Evolutionary conservation across 106 monocot species (phyloP), one percentile per base, ranked within the genome.

Genomic region (Acorus calamus): DNA sequence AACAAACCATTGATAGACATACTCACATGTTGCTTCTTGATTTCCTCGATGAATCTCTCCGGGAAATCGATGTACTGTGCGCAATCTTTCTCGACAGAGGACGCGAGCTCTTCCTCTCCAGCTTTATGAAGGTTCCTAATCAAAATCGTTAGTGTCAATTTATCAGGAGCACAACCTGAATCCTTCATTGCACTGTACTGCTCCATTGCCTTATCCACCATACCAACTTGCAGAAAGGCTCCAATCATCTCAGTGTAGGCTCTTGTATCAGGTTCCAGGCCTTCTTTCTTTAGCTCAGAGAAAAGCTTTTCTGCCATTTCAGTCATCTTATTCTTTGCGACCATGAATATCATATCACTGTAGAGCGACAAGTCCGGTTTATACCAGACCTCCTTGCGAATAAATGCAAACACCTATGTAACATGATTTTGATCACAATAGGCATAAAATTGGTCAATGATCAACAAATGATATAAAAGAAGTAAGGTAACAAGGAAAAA

Each of bases 171-270:
- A 56, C 73, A 76, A 0, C 81, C 83, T 14, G 73, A 83, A 7
- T 83, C 83, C 61, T 86, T 91, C 86, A 91, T 86, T 8, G 53
- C 53, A 3, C 71, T 72, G 71, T 91, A 91, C 47, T 74, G 48
- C 9, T 79, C 66, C 83, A 91, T 83, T 57, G 86, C 83, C 74
- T 86, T 83, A 12, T 83, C 83, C 68, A 77, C 60, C 76, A 65
- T 79, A 49, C 61, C 74, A 42, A 76, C 76, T 61, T 79, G 72
- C 6, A 91, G 59, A 72, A 71, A 91, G 6, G 80, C 83, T 63
- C 86, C 86, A 48, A 91, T 91, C 64, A 91, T 84, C 74, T 91
- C 91, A 65, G 76, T 81, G 62, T 81, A 91, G 2, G 66, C 74
- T 62, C 86, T 83, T 7, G 86, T 79, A 76, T 86, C 76, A 52